Base-by-base conservation (phyloP, 1,139 yeast genomes). In the Hanseniaspora sp. region DNA sequence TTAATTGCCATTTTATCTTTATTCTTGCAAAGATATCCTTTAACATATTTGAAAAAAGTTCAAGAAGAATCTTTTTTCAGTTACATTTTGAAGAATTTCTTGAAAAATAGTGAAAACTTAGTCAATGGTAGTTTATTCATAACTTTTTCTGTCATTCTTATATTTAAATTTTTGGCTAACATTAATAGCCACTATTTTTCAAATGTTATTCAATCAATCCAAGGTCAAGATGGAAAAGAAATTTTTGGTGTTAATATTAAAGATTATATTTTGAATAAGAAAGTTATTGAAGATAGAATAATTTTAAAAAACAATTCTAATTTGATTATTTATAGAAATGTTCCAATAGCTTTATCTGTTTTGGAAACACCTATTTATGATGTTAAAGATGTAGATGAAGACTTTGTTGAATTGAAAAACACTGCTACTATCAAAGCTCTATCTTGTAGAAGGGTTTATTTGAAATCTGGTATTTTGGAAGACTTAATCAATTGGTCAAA, bases 391-490 rank as follows among this genome's bases (percentile, higher is more conserved):
- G 66, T 69, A 11, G 72, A 69, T 40, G 68, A 73, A 28, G 73
- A 76, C 56, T 68, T 71, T 7, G 75, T 79, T 57, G 72, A 72
- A 53, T 9, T 49, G 38, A 38, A 49, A 31, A 43, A 43, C 28
- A 39, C 12, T 29, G 54, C 54, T 12, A 9, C 12, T 9, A 76
- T 83, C 55, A 72, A 79, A 5, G 80, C 83, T 2, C 64, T 80
- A 23, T 82, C 82, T 56, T 76, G 82, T 46, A 76, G 87, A 67
- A 78, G 77, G 62, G 88, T 83, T 3, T 83, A 83, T 63, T 67
- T 74, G 45, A 74, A 72, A 57, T 78, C 82, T 12, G 87, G 83
- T 42, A 76, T 84, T 56, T 74, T 82, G 38, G 74, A 74, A 52
- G 82, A 83, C 59, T 70, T 83, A 57, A 60, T 83, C 34, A 80